Conservation (phyloP, 1,284 basidiomycete genomes). For the Ustilago shanxiensis region DNA sequence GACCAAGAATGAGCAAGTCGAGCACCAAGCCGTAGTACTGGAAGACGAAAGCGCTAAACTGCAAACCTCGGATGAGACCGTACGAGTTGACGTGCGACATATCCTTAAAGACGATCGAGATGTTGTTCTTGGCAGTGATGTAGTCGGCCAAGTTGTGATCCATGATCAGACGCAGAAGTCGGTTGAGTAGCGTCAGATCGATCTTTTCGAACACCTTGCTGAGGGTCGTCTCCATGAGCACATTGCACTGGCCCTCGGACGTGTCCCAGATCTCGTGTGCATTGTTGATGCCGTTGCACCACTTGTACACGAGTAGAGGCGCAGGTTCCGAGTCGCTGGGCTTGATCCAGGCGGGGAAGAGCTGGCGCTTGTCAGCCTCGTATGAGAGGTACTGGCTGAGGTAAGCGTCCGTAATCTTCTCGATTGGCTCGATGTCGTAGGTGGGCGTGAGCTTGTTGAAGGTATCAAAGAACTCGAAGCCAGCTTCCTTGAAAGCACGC, state of each 20-base stretch:
- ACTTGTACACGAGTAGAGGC: constrained; percentile 70
- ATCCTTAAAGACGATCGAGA: constrained; percentile 70
- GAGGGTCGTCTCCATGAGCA: constrained; percentile 70
- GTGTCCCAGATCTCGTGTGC: constrained; percentile 68
- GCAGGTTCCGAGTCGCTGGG: constrained; percentile 69
- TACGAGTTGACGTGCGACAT: constrained; percentile 70
- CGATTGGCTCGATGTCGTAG: constrained; percentile 70
- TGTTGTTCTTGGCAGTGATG: constrained; percentile 70
- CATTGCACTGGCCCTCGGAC: constrained; percentile 67
- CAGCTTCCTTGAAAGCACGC: constrained; percentile 69
- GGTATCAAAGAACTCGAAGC: constrained; percentile 70
- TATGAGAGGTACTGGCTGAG: constrained; percentile 69
- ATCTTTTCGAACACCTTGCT: constrained; percentile 70
- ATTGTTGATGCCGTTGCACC: constrained; percentile 70
- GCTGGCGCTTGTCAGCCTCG: constrained; percentile 70
- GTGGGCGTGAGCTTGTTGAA: constrained; percentile 67
- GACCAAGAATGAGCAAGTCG: constrained; percentile 67
- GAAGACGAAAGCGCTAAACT: constrained; percentile 70
- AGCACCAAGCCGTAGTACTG: constrained; percentile 70
- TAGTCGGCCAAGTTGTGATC: constrained; percentile 70
- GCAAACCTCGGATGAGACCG: constrained; percentile 68
- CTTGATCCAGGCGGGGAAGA: constrained; percentile 71
- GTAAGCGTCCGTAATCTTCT: constrained; percentile 70
- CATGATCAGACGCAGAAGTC: constrained; percentile 69
- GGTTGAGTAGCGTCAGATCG: constrained; percentile 69